A percentile compares a stretch with the other conserved stretches of the same genome.
These are phyloP conservation scores for Sicyos baderoa DNA, from an alignment of 306 rosid species.

Conservation along the genomic window DNA sequence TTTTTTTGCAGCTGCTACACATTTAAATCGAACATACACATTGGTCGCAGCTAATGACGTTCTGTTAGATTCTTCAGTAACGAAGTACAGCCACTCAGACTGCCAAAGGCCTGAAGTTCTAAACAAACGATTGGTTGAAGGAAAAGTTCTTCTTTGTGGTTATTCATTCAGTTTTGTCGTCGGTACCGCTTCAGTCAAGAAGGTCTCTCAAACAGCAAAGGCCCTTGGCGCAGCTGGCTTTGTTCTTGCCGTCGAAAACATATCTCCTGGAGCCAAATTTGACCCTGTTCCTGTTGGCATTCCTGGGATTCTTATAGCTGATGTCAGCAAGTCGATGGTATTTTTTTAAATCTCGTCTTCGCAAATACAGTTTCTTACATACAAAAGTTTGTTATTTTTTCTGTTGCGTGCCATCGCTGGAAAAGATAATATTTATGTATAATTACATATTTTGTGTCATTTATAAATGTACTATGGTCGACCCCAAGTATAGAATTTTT, in stretches of 20 bases:
- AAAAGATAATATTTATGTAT: background rate
- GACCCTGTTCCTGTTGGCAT: slow-evolving; percentile 90
- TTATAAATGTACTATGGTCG: too few relatives aligned
- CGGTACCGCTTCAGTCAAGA: slow-evolving; percentile 80
- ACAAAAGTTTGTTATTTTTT: background rate
- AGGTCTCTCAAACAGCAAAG: slow-evolving; percentile 85
- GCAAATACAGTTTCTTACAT: background rate
- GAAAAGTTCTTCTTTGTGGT: slow-evolving; percentile 96
- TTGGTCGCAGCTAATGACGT: slow-evolving; percentile 94
- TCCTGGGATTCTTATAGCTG: slow-evolving; percentile 85
- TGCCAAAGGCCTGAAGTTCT: slow-evolving; percentile 91
- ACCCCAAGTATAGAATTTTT: too few relatives aligned
- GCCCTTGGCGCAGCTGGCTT: slow-evolving; percentile 95
- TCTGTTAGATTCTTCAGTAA: slow-evolving; percentile 77
- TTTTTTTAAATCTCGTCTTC: slow-evolving; percentile 16
- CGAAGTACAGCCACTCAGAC: slow-evolving; percentile 78
- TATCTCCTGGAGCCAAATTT: slow-evolving; percentile 83
- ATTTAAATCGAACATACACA: slow-evolving; percentile 56
- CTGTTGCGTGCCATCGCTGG: background rate
- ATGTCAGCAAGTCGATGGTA: slow-evolving; percentile 79
- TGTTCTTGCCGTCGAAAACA: slow-evolving; percentile 90
- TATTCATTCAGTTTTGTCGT: slow-evolving; percentile 88
- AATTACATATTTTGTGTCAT: background rate
- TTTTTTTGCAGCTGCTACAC: slow-evolving; percentile 67
- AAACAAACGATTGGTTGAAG: slow-evolving; percentile 79